These are phyloP conservation scores for Debaryomyces subglobosus DNA, from an alignment of 1,139 yeast species.

Conservation along the genomic window DNA sequence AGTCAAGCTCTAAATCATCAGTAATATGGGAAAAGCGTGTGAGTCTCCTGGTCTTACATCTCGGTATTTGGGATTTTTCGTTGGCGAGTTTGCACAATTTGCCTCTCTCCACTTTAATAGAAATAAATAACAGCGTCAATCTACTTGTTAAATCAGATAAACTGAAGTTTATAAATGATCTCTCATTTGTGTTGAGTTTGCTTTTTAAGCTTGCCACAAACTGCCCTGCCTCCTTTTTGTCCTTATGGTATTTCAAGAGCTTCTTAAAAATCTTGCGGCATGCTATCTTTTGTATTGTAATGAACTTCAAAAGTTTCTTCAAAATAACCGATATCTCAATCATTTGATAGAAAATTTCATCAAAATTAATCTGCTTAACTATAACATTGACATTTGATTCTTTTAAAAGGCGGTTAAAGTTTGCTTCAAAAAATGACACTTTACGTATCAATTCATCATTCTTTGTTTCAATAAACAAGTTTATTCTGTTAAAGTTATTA, in stretches of 20 bases:
- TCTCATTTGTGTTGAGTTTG: constrained; percentile 40
- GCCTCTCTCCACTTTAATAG: constrained; percentile 21
- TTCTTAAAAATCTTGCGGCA: constrained; percentile 80
- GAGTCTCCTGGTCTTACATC: background rate
- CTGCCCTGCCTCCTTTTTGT: constrained; percentile 36
- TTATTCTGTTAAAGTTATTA: constrained; percentile 55
- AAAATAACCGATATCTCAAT: constrained; percentile 59
- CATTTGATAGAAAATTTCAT: constrained; percentile 39
- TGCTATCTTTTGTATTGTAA: constrained; percentile 81
- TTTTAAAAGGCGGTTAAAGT: constrained; percentile 16
- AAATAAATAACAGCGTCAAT: constrained; percentile 44
- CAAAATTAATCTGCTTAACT: constrained; percentile 22
- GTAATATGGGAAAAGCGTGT: constrained; percentile 5
- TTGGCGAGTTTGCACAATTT: background rate
- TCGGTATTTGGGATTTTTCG: background rate
- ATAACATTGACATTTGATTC: constrained; percentile 14
- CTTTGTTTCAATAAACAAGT: constrained; percentile 66
- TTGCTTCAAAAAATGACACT: constrained; percentile 25
- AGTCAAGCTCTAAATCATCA: constrained; percentile 31
- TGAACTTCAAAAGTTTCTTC: constrained; percentile 72
- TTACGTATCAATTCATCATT: constrained; percentile 57
- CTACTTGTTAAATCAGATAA: constrained; percentile 66
- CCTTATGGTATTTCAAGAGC: constrained; percentile 62
- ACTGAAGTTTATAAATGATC: constrained; percentile 67
- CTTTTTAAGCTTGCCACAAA: constrained; percentile 42